These are phyloP conservation scores for carrot (Daucus carota) DNA, from an alignment of 129 eudicot species.

Conservation along the genomic window DNA sequence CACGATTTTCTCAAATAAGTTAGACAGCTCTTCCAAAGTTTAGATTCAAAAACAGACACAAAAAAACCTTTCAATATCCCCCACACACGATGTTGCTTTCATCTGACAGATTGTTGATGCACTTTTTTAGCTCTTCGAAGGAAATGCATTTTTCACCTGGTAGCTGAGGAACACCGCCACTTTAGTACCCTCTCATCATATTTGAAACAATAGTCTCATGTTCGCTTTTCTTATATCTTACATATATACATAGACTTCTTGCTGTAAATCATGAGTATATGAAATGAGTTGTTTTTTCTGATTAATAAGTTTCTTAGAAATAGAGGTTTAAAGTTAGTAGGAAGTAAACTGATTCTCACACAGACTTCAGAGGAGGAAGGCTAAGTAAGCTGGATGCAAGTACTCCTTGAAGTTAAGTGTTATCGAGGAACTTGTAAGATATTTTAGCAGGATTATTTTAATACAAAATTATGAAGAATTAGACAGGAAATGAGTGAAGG, in stretches of 20 bases:
- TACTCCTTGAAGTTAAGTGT: slow-evolving; percentile 60
- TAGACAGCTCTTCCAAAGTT: neutral
- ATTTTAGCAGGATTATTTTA: no score
- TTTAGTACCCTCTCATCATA: slow-evolving; percentile 46
- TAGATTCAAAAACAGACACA: neutral
- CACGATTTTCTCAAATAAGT: no score
- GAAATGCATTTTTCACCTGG: slow-evolving; percentile 76
- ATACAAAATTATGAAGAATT: no score
- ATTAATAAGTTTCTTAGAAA: neutral
- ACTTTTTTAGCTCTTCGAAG: slow-evolving; percentile 60
- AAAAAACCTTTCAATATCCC: slow-evolving; percentile 82
- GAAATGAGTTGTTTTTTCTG: neutral
- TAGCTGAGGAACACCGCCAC: slow-evolving; percentile 65
- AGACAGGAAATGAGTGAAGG: no score
- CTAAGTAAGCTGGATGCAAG: slow-evolving; percentile 51
- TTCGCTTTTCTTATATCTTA: no score
- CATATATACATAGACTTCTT: neutral
- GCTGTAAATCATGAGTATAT: no score
- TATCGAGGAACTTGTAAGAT: slow-evolving; percentile 54
- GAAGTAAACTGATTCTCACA: slow-evolving; percentile 39
- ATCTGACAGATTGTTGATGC: slow-evolving; percentile 62
- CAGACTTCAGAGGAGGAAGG: slow-evolving; percentile 51
- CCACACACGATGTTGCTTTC: slow-evolving; percentile 64
- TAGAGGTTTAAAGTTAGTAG: no score
- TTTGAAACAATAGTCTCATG: no score